These are phyloP conservation scores for Kuraishia piskuri DNA, from an alignment of 805 yeast genomes.

Conservation along the genomic window DNA sequence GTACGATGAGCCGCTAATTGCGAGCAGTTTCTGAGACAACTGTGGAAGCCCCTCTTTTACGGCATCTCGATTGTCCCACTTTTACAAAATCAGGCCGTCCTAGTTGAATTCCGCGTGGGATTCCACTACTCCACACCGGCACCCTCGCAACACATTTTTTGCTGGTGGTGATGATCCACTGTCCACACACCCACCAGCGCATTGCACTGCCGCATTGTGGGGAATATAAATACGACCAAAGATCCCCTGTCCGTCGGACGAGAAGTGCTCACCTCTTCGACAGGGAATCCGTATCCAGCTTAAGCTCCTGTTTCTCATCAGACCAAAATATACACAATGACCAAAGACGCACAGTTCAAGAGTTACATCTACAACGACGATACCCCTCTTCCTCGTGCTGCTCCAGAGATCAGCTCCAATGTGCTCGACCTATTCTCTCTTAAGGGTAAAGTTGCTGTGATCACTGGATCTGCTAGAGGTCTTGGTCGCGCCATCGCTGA, in stretches of 20 bases:
- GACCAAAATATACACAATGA: constrained; percentile 1
- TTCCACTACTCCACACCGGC: neutral
- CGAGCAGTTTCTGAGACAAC: neutral
- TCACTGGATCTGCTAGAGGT: constrained; percentile 33
- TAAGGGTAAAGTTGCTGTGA: constrained; percentile 33
- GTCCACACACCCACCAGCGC: neutral
- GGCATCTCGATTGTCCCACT: neutral
- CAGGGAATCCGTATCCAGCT: too few species aligned
- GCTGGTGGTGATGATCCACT: neutral
- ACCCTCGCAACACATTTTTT: neutral
- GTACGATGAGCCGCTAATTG: neutral
- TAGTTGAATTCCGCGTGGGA: neutral
- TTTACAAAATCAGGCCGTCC: neutral
- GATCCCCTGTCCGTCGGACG: too few species aligned
- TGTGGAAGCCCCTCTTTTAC: neutral
- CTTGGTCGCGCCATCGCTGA: constrained; percentile 33
- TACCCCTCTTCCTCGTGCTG: constrained; percentile 35
- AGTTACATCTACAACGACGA: constrained; percentile 12
- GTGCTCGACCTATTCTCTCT: constrained; percentile 31
- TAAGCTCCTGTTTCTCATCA: too few species aligned
- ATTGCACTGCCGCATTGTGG: neutral
- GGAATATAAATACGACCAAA: neutral
- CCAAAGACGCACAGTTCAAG: constrained; percentile 6
- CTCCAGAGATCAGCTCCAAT: constrained; percentile 46
- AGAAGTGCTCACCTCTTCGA: too few species aligned